Base-by-base conservation (phyloP, 1,284 basidiomycete genomes). In the Boletus sp. region DNA sequence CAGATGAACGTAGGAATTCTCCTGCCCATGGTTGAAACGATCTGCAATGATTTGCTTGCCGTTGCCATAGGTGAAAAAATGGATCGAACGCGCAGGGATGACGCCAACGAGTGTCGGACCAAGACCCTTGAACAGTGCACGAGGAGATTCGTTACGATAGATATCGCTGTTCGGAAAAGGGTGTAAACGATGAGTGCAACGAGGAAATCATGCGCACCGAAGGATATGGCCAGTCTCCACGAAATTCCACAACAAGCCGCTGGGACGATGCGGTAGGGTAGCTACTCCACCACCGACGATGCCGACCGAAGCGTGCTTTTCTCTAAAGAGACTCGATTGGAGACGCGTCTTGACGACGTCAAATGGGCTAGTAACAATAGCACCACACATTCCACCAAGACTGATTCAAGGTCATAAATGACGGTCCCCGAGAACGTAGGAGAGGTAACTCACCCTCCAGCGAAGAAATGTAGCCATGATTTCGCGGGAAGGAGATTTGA, bases 51-150 rank as follows among this genome's bases (percentile, higher is more conserved):
- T 77, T 48, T 90, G 89, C 76, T 99, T 99, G 53, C 95, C 95
- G 70, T 97, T 99, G 25, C 97, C 97, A 70, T 99, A 99, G 19
- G 94, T 93, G 81, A 93, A 99, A 77, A 99, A 99, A 77, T 98
- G 96, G 81, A 99, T 98, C 9, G 95, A 95, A 56, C 94, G 86
- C 0, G 96, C 97, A 0, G 97, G 97, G 38, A 99, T 87, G 58
- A 94, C 96, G 59, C 97, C 97, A 33, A 97, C 94, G 0, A 99
- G 83, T 0, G 95, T 97, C 2, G 97, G 95, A 0, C 94, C 95
- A 4, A 99, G 85, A 54, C 97, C 97, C 73, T 93, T 95, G 81
- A 98, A 98, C 1, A 99, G 79, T 1, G 97, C 97, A 11, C 88
- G 83, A 1, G 92, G 86, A 1, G 95, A 95, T 78, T 99, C 97